Evolutionary conservation across 2,329 filamentous ascomycete species (phyloP), one percentile per base, ranked within the genome.

Genomic region (Sarocladium kiliense): DNA sequence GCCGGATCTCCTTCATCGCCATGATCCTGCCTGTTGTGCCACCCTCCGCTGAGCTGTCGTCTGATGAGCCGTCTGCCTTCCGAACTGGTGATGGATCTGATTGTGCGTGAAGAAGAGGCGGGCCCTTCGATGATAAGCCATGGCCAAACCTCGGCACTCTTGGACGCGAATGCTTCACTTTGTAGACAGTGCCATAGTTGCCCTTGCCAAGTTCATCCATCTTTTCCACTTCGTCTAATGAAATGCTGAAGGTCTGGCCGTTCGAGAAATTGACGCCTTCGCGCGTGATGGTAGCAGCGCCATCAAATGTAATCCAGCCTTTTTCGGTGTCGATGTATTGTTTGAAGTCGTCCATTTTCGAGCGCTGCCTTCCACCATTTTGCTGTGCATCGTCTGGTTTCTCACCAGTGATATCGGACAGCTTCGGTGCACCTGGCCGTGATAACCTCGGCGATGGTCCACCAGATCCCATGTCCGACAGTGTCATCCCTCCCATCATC

Each of bases 1-100:
- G 77, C 19, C 94, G 85, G 64, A 99, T 95, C 72, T 99, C 94
- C 70, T 99, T 99, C 94, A 99, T 99, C 14, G 94, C 94, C 94
- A 99, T 97, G 57, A 96, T 79, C 51, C 89, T 82, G 18, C 93
- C 91, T 1, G 85, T 86, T 1, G 81, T 83, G 3, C 74, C 74
- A 49, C 71, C 61, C 47, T 61, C 65, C n/a, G 26, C 25, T 11
- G 49, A 12, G 18, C 58, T n/a, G 66, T 65, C 47, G 62, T 69
- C 67, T 12, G 62, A 57, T 0, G 62, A 56, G 0, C 66, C 65
- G 11, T 66, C 65, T 3, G 68, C 62, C 57, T 11, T 71, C 61
- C 7, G 55, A 39, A 65, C 23, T 2, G 66, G 64, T 9, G 66
- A 62, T 7, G 71, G 66, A 19, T 74, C 69, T 18, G 73, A 69